Conservation (phyloP, 805 yeast genomes). For the Candida ovalis region DNA sequence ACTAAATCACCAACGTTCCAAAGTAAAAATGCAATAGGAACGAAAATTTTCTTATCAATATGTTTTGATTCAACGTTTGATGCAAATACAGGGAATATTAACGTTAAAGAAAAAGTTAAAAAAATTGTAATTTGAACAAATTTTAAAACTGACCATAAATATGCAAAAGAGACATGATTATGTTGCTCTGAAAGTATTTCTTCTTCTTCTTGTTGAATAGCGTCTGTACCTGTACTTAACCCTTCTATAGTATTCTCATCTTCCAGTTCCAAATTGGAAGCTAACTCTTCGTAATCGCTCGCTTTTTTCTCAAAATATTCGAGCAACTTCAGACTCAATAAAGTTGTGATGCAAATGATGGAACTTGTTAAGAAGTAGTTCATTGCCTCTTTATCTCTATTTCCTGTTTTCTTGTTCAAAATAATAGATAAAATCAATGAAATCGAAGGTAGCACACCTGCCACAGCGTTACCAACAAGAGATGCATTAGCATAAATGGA, state of each 20-base stretch:
- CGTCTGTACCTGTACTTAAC: neutral
- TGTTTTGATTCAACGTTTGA: slow-evolving; percentile 50
- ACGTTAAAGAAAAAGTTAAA: slow-evolving; percentile 66
- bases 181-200: slow-evolving; percentile 5
- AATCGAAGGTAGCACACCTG: slow-evolving; percentile 88
- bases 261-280: slow-evolving; percentile 6
- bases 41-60: slow-evolving; percentile 40
- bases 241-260: slow-evolving; percentile 4
- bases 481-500: slow-evolving; percentile 80
- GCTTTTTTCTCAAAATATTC: slow-evolving; percentile 15
- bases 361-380: slow-evolving; percentile 37
- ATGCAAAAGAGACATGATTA: slow-evolving; percentile 52
- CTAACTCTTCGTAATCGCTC: neutral
- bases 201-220: neutral
- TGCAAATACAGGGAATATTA: slow-evolving; percentile 89
- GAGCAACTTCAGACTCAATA: slow-evolving; percentile 18
- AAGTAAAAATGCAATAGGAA: slow-evolving; percentile 73
- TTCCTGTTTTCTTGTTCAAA: slow-evolving; percentile 14
- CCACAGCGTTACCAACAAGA: slow-evolving; percentile 92
- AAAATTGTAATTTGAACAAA: slow-evolving; percentile 68
- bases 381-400: slow-evolving; percentile 27
- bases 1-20: slow-evolving; percentile 90
- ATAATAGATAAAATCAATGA: slow-evolving; percentile 55
- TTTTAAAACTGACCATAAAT: slow-evolving; percentile 59
- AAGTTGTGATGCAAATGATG: slow-evolving; percentile 18